Percentiles rank a stretch among this genome's conserved stretches.
These are phyloP conservation scores for Saccharum spontaneum DNA, from an alignment of 176 grass and related monocot species.

Conservation along the genomic window DNA sequence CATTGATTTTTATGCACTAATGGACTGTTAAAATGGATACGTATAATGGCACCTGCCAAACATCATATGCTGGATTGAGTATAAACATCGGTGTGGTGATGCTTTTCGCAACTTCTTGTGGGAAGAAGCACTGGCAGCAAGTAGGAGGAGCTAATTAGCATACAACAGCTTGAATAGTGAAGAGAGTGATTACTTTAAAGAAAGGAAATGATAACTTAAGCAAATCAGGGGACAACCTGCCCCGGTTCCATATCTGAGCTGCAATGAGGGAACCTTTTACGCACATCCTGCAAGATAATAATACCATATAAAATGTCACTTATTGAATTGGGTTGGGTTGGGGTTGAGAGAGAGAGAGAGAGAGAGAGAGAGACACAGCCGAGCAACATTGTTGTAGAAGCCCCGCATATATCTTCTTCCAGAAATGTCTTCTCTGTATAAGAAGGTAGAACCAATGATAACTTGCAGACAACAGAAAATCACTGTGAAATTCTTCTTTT, in stretches of 20 bases:
- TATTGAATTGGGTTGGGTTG: neutral
- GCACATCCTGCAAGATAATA: slow-evolving; percentile 56
- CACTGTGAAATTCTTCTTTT: neutral
- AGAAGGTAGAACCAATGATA: neutral
- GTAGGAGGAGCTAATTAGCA: slow-evolving; percentile 24
- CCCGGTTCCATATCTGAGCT: slow-evolving; percentile 50
- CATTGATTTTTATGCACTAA: slow-evolving; percentile 10
- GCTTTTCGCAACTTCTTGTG: slow-evolving; percentile 67
- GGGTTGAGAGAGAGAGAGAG: neutral
- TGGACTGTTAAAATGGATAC: slow-evolving; percentile 10
- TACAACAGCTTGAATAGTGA: neutral
- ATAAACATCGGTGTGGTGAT: slow-evolving; percentile 76
- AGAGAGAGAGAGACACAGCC: slow-evolving; percentile 44
- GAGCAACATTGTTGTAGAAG: slow-evolving; percentile 69
- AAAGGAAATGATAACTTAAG: neutral
- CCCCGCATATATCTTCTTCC: slow-evolving; percentile 59
- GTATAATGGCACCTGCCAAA: slow-evolving; percentile 76
- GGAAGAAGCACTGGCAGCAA: slow-evolving; percentile 64
- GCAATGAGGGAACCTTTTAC: slow-evolving; percentile 52
- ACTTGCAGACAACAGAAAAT: neutral
- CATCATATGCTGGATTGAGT: slow-evolving; percentile 87
- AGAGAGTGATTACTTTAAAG: slow-evolving; percentile 1
- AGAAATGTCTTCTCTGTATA: slow-evolving; percentile 74
- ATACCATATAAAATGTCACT: neutral
- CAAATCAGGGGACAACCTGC: slow-evolving; percentile 27